Percentiles rank a stretch among this genome's conserved stretches.
phyloP scores from a whole-genome alignment of 495 filamentous ascomycete genomes.

The Neurospora africana region DNA sequence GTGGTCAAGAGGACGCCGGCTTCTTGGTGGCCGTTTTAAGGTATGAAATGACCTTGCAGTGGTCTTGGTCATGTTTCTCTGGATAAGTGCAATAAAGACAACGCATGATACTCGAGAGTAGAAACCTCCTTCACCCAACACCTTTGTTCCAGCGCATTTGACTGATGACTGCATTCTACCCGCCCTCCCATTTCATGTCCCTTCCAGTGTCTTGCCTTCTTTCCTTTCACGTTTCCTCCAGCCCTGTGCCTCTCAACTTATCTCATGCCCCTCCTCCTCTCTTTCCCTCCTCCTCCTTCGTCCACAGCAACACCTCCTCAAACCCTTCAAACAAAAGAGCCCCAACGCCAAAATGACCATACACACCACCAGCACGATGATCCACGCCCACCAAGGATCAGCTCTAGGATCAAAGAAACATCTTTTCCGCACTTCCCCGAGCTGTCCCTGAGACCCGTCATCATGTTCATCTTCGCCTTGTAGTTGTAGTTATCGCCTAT shows the following conservation, averaged over 20 bases:
- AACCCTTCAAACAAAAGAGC: not conserved
- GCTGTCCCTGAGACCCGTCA: too few relatives aligned
- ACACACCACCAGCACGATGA: not conserved
- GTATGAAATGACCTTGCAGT: not conserved
- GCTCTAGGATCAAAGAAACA: not conserved
- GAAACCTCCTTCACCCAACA: not conserved
- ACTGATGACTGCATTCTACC: not conserved
- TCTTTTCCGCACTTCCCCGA: too few relatives aligned
- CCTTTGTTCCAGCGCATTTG: not conserved
- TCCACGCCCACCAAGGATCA: not conserved
- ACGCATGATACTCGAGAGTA: not conserved
- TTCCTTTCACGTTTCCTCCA: not conserved
- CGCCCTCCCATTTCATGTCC: not conserved
- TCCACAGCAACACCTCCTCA: not conserved
- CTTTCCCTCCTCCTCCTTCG: not conserved
- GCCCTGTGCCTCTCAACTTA: not conserved
- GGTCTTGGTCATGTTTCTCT: not conserved
- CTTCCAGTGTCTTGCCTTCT: not conserved
- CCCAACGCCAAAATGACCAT: not conserved
- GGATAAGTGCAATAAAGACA: not conserved
- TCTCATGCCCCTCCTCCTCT: not conserved
- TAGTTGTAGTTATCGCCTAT: too few relatives aligned
- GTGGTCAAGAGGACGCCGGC: constrained; percentile 26
- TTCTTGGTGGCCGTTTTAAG: not conserved
- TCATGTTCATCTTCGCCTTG: too few relatives aligned